Evolutionary conservation across 2,329 filamentous ascomycete species (phyloP).

Genomic region (Monascus ruber): DNA sequence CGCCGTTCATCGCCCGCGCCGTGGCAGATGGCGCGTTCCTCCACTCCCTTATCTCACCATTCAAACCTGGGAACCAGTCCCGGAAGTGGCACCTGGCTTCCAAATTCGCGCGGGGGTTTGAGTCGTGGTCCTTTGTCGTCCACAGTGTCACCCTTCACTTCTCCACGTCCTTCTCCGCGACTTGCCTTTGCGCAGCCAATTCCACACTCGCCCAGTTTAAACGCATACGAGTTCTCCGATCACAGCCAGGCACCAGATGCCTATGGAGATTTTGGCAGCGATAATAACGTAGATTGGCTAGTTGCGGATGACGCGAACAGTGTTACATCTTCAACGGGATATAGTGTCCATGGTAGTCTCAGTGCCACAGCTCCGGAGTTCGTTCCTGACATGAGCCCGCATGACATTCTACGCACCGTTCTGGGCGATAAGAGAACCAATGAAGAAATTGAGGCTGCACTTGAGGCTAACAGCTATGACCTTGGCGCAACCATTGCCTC

Average conservation of each 20-base stretch:
- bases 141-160: constrained; percentile 81
- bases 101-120: constrained; percentile 60
- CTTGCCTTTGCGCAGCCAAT: constrained; percentile 87
- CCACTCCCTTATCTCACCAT: constrained; percentile 75
- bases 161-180: constrained; percentile 82
- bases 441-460: constrained; percentile 85
- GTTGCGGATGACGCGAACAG: constrained; percentile 76
- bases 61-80: constrained; percentile 65
- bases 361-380: constrained; percentile 79
- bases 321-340: constrained; percentile 65
- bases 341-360: constrained; percentile 55
- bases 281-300: constrained; percentile 87
- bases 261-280: constrained; percentile 81
- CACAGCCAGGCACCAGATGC: constrained; percentile 69
- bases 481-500: constrained; percentile 82
- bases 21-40: constrained; percentile 66
- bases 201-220: constrained; percentile 85
- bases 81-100: constrained; percentile 72
- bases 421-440: constrained; percentile 79
- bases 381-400: constrained; percentile 85
- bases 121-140: constrained; percentile 63
- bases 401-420: constrained; percentile 94
- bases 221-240: constrained; percentile 91
- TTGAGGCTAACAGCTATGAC: constrained; percentile 84
- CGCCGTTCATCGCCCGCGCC: constrained; percentile 85